These are phyloP conservation scores for Rhodomyrtus tomentosa DNA, from an alignment of 345 rosid genomes.

Conservation along the genomic window DNA sequence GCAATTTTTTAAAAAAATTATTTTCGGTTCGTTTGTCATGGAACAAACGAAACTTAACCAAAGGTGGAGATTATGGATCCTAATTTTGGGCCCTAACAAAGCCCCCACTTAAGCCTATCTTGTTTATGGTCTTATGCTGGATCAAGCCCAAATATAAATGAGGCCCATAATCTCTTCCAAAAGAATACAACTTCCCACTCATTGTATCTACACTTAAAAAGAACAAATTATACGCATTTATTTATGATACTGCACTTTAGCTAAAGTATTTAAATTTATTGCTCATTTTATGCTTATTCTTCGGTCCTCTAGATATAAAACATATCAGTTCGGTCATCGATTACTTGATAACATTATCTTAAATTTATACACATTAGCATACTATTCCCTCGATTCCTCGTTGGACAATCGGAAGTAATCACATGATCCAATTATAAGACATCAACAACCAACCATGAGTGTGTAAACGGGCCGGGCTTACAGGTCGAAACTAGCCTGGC, in stretches of 20 bases:
- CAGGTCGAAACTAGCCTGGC: neutral
- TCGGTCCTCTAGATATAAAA: neutral
- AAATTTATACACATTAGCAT: neutral
- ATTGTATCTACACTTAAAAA: no score
- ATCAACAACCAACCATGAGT: neutral
- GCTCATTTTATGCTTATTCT: neutral
- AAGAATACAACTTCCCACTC: no score
- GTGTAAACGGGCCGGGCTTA: neutral
- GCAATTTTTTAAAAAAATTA: no score
- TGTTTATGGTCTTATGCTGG: neutral
- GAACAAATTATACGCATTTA: neutral
- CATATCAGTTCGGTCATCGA: neutral
- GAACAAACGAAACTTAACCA: no score
- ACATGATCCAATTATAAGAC: neutral
- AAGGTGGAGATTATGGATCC: neutral
- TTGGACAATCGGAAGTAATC: neutral
- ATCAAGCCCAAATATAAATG: neutral
- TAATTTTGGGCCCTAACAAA: neutral
- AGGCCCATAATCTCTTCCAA: neutral
- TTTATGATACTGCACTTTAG: neutral
- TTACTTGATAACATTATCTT: neutral
- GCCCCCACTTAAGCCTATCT: neutral
- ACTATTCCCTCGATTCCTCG: neutral
- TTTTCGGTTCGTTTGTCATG: no score
- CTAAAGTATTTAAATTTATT: neutral